A percentile compares a stretch with the other conserved stretches of the same genome.
These are phyloP conservation scores for Microcos paniculata DNA, from an alignment of 345 rosid genomes.

Conservation along the genomic window DNA sequence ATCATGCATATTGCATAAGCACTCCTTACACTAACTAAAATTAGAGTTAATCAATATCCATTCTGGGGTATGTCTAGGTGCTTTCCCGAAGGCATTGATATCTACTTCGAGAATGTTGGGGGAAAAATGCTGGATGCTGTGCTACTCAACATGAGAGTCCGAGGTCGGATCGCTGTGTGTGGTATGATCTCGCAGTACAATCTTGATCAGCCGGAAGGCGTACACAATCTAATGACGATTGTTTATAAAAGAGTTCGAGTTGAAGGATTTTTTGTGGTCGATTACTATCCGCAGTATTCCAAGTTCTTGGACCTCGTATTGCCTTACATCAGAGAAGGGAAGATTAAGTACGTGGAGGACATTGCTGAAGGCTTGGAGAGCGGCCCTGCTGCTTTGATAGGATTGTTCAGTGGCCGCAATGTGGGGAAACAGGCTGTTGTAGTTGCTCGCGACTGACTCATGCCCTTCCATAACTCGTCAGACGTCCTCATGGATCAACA, in stretches of 20 bases:
- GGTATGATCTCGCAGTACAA: conserved; percentile 61
- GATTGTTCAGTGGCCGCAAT: conserved; percentile 43
- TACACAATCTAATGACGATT: conserved; percentile 24
- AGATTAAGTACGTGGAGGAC: conserved; percentile 49
- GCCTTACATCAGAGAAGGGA: conserved; percentile 40
- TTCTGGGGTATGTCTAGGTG: neutral
- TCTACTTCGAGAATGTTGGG: conserved; percentile 56
- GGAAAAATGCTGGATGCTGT: conserved; percentile 55
- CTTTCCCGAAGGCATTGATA: conserved; percentile 44
- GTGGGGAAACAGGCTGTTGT: conserved; percentile 46
- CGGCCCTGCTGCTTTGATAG: conserved; percentile 45
- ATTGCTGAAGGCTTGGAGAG: conserved; percentile 47
- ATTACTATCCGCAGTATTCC: conserved; percentile 26
- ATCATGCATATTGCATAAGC: too few species aligned
- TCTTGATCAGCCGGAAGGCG: conserved; percentile 38
- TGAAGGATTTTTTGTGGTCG: conserved; percentile 39
- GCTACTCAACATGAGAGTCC: conserved; percentile 41
- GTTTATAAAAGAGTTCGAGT: conserved; percentile 34
- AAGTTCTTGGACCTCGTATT: conserved; percentile 41
- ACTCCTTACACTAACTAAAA: too few species aligned
- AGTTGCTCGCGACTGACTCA: conserved; percentile 36
- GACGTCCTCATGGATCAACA: neutral
- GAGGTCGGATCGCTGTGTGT: conserved; percentile 44
- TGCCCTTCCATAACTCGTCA: too few species aligned
- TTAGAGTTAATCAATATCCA: too few species aligned